phyloP scores from a whole-genome alignment of 1,284 basidiomycete species.

The Marasmius sp. region DNA sequence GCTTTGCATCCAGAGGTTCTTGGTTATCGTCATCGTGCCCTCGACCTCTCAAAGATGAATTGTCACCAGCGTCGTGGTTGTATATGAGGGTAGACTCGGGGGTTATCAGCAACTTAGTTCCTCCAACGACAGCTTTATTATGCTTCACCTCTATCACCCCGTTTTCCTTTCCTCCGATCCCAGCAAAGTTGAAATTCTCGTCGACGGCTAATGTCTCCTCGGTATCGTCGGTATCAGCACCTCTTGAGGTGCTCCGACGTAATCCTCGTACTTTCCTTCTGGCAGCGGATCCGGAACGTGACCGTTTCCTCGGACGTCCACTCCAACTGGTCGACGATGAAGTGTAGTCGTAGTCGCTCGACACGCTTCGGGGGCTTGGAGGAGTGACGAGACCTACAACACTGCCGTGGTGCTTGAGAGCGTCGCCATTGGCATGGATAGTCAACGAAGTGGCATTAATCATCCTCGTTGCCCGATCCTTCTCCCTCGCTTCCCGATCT shows the following conservation, averaged over 20 bases:
- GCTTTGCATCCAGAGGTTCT: neutral
- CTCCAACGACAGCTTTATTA: neutral
- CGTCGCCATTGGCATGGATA: slow-evolving; percentile 40
- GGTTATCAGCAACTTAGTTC: neutral
- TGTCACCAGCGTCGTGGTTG: neutral
- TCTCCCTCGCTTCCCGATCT: slow-evolving; percentile 4
- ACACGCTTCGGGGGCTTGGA: slow-evolving; percentile 62
- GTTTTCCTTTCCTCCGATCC: neutral
- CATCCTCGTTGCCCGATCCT: neutral
- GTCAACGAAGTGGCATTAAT: slow-evolving; percentile 11
- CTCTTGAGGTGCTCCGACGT: slow-evolving; percentile 14
- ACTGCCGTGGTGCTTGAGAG: slow-evolving; percentile 31
- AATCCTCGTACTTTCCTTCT: slow-evolving; percentile 11
- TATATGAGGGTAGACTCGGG: neutral
- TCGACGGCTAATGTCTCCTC: slow-evolving; percentile 28
- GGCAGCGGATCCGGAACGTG: slow-evolving; percentile 9
- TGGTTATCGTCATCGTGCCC: neutral
- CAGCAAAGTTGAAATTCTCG: slow-evolving; percentile 7
- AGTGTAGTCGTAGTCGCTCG: slow-evolving; percentile 2
- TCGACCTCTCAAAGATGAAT: neutral
- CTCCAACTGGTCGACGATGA: slow-evolving; percentile 61
- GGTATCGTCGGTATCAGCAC: slow-evolving; percentile 26
- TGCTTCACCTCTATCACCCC: neutral
- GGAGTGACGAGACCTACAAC: slow-evolving; percentile 60
- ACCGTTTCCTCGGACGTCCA: slow-evolving; percentile 35